Base-by-base conservation (phyloP, 352 stramenopile species). In the Pythium pyrilobum region DNA sequence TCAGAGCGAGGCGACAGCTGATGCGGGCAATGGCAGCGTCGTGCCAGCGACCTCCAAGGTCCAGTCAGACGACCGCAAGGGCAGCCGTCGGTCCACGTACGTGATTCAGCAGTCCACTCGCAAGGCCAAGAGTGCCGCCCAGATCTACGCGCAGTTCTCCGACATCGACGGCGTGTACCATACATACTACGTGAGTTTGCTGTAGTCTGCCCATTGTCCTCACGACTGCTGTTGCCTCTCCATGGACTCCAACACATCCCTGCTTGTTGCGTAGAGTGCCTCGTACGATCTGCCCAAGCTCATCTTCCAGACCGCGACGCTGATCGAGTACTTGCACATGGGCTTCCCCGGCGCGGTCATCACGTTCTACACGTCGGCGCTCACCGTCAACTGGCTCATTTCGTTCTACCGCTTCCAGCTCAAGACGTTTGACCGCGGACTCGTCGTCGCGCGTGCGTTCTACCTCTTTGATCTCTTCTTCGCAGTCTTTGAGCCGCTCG, bases 391-490 rank as follows among this genome's bases (percentile, higher is more conserved):
- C 31, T 83, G 73, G 73, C 25, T 80, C 20, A 60, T 72, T 11
- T 72, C 66, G 4, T 74, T 59, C 43, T 80, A 77, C 48, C 70
- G 71, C 5, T 84, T 53, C 42, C 32, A 49, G 18, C 50, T 38
- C 13, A 39, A 49, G 15, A 38, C 39, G 0, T 39, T 39, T 7
- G 50, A 57, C 31, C 54, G 45, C 13, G 36, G 56, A 31, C 51
- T 32, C 24, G 32, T 62, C 5, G 21, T 46, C 20, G 39, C 31
- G 21, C 49, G 56, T 25, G 38, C 59, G 10, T 64, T 64, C 34
- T 59, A 65, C 43, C 41, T 29, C 13, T 85, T 82, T 27, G 71
- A 86, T 16, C 34, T 86, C 38, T 83, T 86, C 40, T 86, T 86
- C 53, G 75, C 71, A 2, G 75, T 83, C 11, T 81, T 83, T 40